Percentiles rank a stretch among this genome's conserved stretches.
These are phyloP conservation scores for Phytophthora pluvialis DNA, from an alignment of 352 stramenopile species.

Conservation along the genomic window DNA sequence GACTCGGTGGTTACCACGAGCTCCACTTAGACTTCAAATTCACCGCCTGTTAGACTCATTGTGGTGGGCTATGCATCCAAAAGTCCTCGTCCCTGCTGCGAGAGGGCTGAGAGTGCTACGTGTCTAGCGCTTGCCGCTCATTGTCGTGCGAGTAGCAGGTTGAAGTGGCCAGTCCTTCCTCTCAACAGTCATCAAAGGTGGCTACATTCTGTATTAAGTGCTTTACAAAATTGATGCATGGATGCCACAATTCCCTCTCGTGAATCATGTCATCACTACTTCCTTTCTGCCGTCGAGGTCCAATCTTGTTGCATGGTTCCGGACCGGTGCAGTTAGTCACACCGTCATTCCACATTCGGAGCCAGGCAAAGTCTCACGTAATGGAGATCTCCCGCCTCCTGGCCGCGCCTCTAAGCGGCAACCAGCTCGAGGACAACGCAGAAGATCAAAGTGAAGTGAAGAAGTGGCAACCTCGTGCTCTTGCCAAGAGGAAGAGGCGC, in stretches of 20 bases:
- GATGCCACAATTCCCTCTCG: background rate
- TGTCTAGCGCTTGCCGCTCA: no score
- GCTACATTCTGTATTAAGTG: no score
- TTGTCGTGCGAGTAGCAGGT: no score
- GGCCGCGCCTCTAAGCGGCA: background rate
- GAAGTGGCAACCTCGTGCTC: background rate
- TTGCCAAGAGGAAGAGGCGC: constrained; percentile 9
- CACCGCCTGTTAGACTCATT: no score
- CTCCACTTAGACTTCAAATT: no score
- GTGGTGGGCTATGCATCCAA: no score
- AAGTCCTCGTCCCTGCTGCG: no score
- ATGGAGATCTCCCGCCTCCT: constrained; percentile 8
- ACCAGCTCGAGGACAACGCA: constrained; percentile 7
- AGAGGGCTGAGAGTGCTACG: no score
- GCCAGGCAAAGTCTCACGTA: background rate
- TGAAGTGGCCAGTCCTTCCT: no score
- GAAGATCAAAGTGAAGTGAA: background rate
- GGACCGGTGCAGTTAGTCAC: background rate
- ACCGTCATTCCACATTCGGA: constrained; percentile 1
- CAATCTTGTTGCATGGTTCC: constrained; percentile 6
- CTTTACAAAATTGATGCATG: background rate
- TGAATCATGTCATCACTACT: no score
- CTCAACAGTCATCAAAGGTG: no score
- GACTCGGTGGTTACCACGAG: background rate
- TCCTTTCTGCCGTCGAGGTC: background rate